phyloP scores from a whole-genome alignment of 768 basidiomycete species.

The Leccinum subgranulosum region DNA sequence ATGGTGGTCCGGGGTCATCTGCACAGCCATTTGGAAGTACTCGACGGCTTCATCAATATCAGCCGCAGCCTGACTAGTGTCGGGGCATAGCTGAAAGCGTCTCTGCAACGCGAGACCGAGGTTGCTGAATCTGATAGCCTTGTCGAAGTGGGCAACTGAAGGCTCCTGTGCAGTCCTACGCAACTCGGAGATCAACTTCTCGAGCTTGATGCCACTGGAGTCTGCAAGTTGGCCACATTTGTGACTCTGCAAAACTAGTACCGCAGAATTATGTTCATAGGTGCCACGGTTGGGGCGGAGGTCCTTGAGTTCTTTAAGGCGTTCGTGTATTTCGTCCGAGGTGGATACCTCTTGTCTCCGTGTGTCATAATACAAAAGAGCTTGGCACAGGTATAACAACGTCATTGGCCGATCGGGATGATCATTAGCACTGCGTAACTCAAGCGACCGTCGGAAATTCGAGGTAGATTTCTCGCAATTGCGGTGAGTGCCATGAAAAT shows the following conservation, averaged over 20 bases:
- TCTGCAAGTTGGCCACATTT: neutral
- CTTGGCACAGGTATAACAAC: constrained; percentile 7
- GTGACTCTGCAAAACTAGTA: constrained; percentile 2
- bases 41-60: neutral
- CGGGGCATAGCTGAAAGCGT: neutral
- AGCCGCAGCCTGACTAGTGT: neutral
- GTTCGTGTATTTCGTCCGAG: neutral
- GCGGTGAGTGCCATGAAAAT: neutral
- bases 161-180: neutral
- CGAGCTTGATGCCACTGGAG: neutral
- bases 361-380: constrained; percentile 1
- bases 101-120: neutral
- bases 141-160: neutral
- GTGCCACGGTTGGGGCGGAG: neutral
- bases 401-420: constrained; percentile 8
- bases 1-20: neutral
- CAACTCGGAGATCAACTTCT: neutral
- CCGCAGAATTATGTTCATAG: neutral
- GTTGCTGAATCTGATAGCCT: neutral
- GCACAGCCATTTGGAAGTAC: neutral
- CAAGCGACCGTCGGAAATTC: constrained; percentile 6
- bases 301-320: neutral
- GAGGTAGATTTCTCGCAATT: neutral
- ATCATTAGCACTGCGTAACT: neutral
- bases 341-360: neutral